Evolutionary conservation across 2,329 filamentous ascomycete species (phyloP).

Genomic region (Alternaria dauci): DNA sequence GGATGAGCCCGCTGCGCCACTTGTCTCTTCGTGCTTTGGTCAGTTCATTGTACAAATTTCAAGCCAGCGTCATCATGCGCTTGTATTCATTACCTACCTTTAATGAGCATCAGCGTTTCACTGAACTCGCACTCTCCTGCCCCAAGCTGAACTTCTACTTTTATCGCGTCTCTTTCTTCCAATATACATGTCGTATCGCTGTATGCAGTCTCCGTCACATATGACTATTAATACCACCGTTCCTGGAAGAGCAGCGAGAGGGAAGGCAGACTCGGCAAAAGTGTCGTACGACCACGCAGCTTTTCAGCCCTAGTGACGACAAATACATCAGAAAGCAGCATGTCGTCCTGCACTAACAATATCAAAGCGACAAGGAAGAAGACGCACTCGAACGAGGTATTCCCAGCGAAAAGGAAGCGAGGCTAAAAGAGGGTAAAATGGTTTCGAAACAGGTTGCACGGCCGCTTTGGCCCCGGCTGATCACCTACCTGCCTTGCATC

Average conservation of each 20-base stretch:
- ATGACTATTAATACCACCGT: slow-evolving; percentile 17
- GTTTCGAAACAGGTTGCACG: slow-evolving; percentile 36
- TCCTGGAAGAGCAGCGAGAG: neutral
- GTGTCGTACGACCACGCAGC: slow-evolving; percentile 1
- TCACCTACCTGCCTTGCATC: slow-evolving; percentile 13
- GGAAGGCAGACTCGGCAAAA: slow-evolving; percentile 7
- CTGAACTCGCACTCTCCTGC: neutral
- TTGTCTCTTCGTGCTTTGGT: neutral
- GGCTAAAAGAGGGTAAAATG: slow-evolving; percentile 35
- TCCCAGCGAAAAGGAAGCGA: slow-evolving; percentile 16
- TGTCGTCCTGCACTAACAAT: slow-evolving; percentile 25
- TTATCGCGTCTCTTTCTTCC: neutral
- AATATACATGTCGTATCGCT: neutral
- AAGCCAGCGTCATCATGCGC: neutral
- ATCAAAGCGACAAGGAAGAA: slow-evolving; percentile 24
- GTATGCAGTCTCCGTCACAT: slow-evolving; percentile 1
- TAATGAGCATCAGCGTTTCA: neutral
- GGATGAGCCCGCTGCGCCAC: neutral
- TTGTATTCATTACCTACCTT: neutral
- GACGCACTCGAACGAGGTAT: neutral
- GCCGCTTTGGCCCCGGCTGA: slow-evolving; percentile 20
- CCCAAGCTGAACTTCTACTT: neutral
- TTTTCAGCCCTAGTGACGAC: slow-evolving; percentile 15
- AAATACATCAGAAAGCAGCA: slow-evolving; percentile 3
- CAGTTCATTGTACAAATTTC: neutral